Evolutionary conservation across 495 filamentous ascomycete genomes (phyloP).

Genomic region (Aspergillus nidulans): DNA sequence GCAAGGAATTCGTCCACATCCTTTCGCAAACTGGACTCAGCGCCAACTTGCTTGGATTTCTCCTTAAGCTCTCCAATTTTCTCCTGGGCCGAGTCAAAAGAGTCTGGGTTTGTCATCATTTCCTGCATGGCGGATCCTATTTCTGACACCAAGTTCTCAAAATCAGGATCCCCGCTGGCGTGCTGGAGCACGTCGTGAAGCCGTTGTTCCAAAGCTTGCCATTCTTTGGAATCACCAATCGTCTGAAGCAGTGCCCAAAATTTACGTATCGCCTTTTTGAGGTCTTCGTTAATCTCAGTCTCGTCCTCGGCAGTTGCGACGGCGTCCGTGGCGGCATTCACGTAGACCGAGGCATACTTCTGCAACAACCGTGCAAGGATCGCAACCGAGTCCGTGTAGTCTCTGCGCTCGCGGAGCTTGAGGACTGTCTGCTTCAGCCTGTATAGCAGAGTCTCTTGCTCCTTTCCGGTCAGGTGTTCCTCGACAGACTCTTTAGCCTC

Average conservation of each 20-base stretch:
- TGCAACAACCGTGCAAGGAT: constrained; percentile 71
- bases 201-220: constrained; percentile 65
- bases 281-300: constrained; percentile 64
- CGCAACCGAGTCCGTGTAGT: constrained; percentile 82
- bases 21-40: constrained; percentile 60
- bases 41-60: constrained; percentile 59
- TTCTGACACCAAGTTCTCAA: constrained; percentile 70
- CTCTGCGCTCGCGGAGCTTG: constrained; percentile 66
- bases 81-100: constrained; percentile 66
- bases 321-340: constrained; percentile 61
- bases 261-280: constrained; percentile 69
- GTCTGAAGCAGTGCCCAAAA: constrained; percentile 73
- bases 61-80: constrained; percentile 68
- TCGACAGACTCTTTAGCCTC: constrained; percentile 61
- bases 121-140: constrained; percentile 69
- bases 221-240: constrained; percentile 70
- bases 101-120: constrained; percentile 80
- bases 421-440: constrained; percentile 73
- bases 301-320: constrained; percentile 61
- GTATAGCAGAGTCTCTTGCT: constrained; percentile 67
- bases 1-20: constrained; percentile 70
- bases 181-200: constrained; percentile 69
- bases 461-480: constrained; percentile 61
- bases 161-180: constrained; percentile 72
- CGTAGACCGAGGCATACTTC: constrained; percentile 73